These are phyloP conservation scores for Penicillium ucsense DNA, from an alignment of 495 filamentous ascomycete genomes.

Conservation along the genomic window DNA sequence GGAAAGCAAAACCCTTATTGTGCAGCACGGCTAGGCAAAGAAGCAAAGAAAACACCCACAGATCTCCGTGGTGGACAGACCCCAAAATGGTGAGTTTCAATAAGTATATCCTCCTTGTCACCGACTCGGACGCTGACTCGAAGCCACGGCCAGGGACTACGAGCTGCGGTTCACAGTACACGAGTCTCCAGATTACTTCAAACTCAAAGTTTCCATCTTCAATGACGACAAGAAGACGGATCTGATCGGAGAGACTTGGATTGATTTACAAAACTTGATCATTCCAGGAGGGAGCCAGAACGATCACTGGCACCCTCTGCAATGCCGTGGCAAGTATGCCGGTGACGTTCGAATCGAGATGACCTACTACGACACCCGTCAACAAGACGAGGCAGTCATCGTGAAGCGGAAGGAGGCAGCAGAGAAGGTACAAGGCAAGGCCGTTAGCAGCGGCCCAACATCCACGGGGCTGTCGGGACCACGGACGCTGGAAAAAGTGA, in stretches of 20 bases:
- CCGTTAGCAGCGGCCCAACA: conserved; percentile 6
- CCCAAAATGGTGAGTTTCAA: conserved; percentile 68
- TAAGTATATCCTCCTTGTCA: too few relatives aligned
- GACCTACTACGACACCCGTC: conserved; percentile 87
- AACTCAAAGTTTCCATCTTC: conserved; percentile 89
- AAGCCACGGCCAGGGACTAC: conserved; percentile 63
- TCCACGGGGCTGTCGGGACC: conserved; percentile 44
- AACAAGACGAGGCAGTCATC: conserved; percentile 57
- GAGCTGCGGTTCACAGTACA: conserved; percentile 94
- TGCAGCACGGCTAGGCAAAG: conserved; percentile 86
- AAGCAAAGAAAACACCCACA: conserved; percentile 94
- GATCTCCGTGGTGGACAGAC: conserved; percentile 94
- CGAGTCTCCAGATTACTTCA: conserved; percentile 91
- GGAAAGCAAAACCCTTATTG: conserved; percentile 98
- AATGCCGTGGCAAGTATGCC: conserved; percentile 85
- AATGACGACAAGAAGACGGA: conserved; percentile 97
- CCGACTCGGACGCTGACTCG: conserved; percentile 8
- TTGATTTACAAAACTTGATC: conserved; percentile 72
- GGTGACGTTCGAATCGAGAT: conserved; percentile 92
- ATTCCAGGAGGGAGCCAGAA: conserved; percentile 81
- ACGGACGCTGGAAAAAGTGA: conserved; percentile 52
- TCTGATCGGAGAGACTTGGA: conserved; percentile 85
- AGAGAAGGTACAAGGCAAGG: conserved; percentile 24
- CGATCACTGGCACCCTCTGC: conserved; percentile 82
- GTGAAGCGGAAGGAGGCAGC: conserved; percentile 43